Conservation (phyloP, 257 asterid genomes). For the Solanum sitiens region DNA sequence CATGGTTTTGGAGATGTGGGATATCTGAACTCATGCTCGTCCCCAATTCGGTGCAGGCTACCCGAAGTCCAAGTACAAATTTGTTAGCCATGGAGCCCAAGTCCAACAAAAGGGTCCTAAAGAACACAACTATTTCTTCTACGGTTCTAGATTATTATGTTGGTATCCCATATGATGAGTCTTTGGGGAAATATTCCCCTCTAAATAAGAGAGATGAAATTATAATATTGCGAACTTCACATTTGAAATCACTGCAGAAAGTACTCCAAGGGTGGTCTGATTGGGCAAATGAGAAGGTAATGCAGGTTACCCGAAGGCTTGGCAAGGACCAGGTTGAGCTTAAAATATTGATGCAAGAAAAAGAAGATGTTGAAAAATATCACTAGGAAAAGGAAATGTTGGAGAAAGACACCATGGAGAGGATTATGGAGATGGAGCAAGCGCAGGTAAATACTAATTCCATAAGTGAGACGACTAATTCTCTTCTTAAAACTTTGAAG, state of each 20-base stretch:
- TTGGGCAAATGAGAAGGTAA: slow-evolving; percentile 67
- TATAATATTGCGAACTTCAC: slow-evolving; percentile 27
- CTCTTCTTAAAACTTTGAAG: slow-evolving; percentile 26
- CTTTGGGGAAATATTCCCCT: slow-evolving; percentile 33
- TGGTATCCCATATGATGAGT: slow-evolving; percentile 41
- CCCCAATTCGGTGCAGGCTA: too few species aligned
- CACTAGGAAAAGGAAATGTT: slow-evolving; percentile 40
- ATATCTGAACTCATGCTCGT: too few species aligned
- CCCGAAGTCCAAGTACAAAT: not conserved
- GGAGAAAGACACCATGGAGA: slow-evolving; percentile 49
- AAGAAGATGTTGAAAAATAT: slow-evolving; percentile 37
- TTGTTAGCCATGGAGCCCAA: slow-evolving; percentile 8
- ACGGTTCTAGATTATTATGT: slow-evolving; percentile 24
- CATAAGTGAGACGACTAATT: slow-evolving; percentile 31
- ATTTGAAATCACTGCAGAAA: slow-evolving; percentile 29
- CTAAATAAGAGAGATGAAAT: slow-evolving; percentile 41
- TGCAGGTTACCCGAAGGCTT: slow-evolving; percentile 62
- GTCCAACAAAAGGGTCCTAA: slow-evolving; percentile 2
- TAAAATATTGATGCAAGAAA: slow-evolving; percentile 63
- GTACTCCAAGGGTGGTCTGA: slow-evolving; percentile 49
- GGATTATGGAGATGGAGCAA: slow-evolving; percentile 55
- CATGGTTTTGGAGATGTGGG: too few species aligned
- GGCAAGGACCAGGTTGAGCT: slow-evolving; percentile 50
- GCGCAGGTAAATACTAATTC: slow-evolving; percentile 36
- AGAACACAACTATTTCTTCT: slow-evolving; percentile 7